Percentiles rank a stretch among this genome's conserved stretches.
phyloP scores from a whole-genome alignment of 2,329 filamentous ascomycete species.

The Delphinella strobiligena region DNA sequence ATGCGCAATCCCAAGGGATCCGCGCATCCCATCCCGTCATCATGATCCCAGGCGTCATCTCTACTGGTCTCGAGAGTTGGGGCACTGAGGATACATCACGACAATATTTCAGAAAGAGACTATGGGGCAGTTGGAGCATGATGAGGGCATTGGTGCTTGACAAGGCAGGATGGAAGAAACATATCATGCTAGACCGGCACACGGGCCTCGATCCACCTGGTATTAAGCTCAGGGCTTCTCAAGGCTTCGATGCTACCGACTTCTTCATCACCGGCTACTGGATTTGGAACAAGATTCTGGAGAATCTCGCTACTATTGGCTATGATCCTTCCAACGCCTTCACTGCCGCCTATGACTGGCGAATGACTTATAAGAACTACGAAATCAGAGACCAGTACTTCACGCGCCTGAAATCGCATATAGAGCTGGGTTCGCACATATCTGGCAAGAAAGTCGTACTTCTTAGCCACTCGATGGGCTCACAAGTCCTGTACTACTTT shows the following conservation, averaged over 20 bases:
- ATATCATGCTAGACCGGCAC: conserved; percentile 90
- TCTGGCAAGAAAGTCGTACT: conserved; percentile 70
- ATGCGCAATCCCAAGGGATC: conserved; percentile 70
- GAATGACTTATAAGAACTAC: conserved; percentile 78
- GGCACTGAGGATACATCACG: conserved; percentile 74
- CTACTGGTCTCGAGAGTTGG: conserved; percentile 93
- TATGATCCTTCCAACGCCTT: conserved; percentile 78
- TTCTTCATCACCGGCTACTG: conserved; percentile 87
- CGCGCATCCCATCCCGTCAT: conserved; percentile 76
- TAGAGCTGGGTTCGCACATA: conserved; percentile 69
- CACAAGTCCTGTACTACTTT: conserved; percentile 82
- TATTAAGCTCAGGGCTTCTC: conserved; percentile 82
- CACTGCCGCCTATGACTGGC: conserved; percentile 75
- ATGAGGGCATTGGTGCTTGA: conserved; percentile 89
- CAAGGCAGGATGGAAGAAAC: conserved; percentile 87
- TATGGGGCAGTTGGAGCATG: conserved; percentile 99
- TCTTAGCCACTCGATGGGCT: conserved; percentile 94
- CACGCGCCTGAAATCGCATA: conserved; percentile 75
- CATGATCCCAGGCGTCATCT: conserved; percentile 97
- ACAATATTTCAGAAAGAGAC: conserved; percentile 82
- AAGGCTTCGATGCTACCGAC: conserved; percentile 94
- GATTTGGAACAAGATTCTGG: conserved; percentile 99
- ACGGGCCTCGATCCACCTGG: conserved; percentile 85
- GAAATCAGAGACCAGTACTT: conserved; percentile 91
- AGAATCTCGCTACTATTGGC: conserved; percentile 89